These are phyloP conservation scores for Acacia acuminata DNA, from an alignment of 306 rosid genomes.

Conservation along the genomic window DNA sequence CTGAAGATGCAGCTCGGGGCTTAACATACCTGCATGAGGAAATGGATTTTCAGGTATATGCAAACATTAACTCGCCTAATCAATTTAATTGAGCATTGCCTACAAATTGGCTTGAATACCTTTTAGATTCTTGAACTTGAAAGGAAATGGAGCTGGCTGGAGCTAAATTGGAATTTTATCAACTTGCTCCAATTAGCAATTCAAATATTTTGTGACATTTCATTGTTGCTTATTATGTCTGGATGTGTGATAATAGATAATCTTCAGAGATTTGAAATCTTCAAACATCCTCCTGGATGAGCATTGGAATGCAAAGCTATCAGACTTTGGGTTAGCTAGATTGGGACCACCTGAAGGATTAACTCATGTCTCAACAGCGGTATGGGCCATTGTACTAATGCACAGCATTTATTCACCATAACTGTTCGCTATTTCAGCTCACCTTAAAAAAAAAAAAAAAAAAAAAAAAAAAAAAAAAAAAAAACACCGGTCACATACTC, in stretches of 20 bases:
- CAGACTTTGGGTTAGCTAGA: conserved; percentile 97
- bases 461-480: background rate
- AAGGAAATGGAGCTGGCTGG: background rate
- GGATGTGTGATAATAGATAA: conserved; percentile 41
- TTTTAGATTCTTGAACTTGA: background rate
- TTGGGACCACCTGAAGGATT: conserved; percentile 92
- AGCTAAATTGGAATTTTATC: conserved; percentile 20
- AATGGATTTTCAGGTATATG: conserved; percentile 88
- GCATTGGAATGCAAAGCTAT: conserved; percentile 95
- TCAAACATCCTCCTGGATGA: conserved; percentile 94
- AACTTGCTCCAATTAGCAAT: background rate
- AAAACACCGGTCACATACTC: background rate
- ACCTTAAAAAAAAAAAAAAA: too few species aligned
- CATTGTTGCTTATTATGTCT: conserved; percentile 26
- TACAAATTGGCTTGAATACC: conserved; percentile 7
- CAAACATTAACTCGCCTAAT: conserved; percentile 33
- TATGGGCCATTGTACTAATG: conserved; percentile 42
- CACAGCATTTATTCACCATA: background rate
- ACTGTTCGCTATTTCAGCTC: background rate
- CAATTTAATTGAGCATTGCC: conserved; percentile 7
- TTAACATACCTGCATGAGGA: conserved; percentile 85
- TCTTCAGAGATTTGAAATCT: conserved; percentile 97
- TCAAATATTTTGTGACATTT: conserved; percentile 10
- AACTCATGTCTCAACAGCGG: conserved; percentile 98
- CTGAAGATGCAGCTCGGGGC: conserved; percentile 95